Evolutionary conservation across 1,284 basidiomycete species (phyloP), one percentile per base, ranked within the genome.

Genomic region (Apiotrichum laibachii): DNA sequence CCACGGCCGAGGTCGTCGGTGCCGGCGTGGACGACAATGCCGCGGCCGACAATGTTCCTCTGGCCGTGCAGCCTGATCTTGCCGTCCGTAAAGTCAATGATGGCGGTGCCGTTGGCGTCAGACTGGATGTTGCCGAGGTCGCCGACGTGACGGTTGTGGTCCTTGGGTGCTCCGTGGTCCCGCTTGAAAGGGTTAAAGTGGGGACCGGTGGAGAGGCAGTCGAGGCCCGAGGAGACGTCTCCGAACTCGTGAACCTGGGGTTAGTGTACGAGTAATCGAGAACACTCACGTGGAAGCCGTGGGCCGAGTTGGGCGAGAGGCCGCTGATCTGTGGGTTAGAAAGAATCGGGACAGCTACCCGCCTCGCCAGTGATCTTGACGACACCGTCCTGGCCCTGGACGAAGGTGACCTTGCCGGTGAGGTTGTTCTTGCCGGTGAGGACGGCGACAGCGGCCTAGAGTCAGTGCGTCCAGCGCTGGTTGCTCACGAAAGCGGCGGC

Each of bases 281-380:
- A n/a, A n/a, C n/a, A n/a, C n/a, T n/a, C n/a, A 62, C 21, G 50
- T 62, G 56, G 53, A 62, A 62, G 42, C 60, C 60, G 56, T 62
- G 60, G 46, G 45, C 42, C 12, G 49, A 46, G 33, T 47, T 40
- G 35, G 60, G 53, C 16, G 40, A 21, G 16, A 62, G 53, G 42
- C 50, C 54, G 31, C 16, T 11, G 37, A 62, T 46, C 60, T 62
- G 56, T 22, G 19, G 51, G 34, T 35, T 35, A 35, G 34, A n/a
- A n/a, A n/a, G n/a, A n/a, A n/a, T n/a, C n/a, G n/a, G n/a, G n/a
- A n/a, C n/a, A n/a, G n/a, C n/a, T n/a, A n/a, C 56, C 47, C 31
- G 59, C 61, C 18, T 46, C 5, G 49, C 61, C 61, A 42, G 39
- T 40, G 45, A 63, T 48, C 16, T n/a, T 7, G 26, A 63, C 57